A percentile compares a stretch with the other conserved stretches of the same genome.
These are phyloP conservation scores for Didymellaceae sp. DNA, from an alignment of 2,329 filamentous ascomycete genomes.

Conservation along the genomic window DNA sequence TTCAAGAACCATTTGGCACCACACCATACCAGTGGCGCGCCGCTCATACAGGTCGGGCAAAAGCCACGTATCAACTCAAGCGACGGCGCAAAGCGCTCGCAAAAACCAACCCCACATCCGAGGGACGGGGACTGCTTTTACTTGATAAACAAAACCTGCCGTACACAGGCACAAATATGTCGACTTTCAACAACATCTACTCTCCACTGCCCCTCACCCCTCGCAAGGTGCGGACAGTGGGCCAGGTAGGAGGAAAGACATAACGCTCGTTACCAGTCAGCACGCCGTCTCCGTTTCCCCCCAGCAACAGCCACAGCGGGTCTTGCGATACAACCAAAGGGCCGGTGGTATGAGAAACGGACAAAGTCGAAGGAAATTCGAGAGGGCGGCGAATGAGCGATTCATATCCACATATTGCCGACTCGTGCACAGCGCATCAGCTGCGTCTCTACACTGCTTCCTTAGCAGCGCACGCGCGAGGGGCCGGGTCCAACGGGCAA, in stretches of 20 bases:
- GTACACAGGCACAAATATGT: constrained; percentile 47
- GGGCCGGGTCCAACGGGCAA: constrained; percentile 47
- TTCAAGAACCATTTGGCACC: constrained; percentile 21
- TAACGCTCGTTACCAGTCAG: constrained; percentile 53
- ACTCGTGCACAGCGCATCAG: constrained; percentile 42
- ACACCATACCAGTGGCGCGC: constrained; percentile 17
- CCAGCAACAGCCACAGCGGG: constrained; percentile 46
- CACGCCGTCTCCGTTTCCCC: constrained; percentile 39
- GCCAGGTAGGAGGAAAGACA: constrained; percentile 42
- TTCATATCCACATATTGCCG: constrained; percentile 53
- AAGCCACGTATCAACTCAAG: constrained; percentile 44
- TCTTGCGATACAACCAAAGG: constrained; percentile 45
- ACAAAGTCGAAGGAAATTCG: constrained; percentile 16
- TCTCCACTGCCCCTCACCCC: constrained; percentile 11
- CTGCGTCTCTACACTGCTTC: constrained; percentile 33
- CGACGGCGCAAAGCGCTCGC: constrained; percentile 40
- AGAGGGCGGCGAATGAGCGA: constrained; percentile 49
- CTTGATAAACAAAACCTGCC: constrained; percentile 27
- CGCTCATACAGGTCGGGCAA: constrained; percentile 34
- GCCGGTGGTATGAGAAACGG: constrained; percentile 40
- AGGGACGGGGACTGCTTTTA: constrained; percentile 48
- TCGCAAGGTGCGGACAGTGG: constrained; percentile 1
- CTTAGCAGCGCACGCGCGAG: constrained; percentile 28
- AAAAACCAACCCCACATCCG: constrained; percentile 50
- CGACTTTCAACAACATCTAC: constrained; percentile 40